A percentile compares a stretch with the other conserved stretches of the same genome.
phyloP scores from a whole-genome alignment of 31 red algal genomes.

The Asparagopsis taxiformis region DNA sequence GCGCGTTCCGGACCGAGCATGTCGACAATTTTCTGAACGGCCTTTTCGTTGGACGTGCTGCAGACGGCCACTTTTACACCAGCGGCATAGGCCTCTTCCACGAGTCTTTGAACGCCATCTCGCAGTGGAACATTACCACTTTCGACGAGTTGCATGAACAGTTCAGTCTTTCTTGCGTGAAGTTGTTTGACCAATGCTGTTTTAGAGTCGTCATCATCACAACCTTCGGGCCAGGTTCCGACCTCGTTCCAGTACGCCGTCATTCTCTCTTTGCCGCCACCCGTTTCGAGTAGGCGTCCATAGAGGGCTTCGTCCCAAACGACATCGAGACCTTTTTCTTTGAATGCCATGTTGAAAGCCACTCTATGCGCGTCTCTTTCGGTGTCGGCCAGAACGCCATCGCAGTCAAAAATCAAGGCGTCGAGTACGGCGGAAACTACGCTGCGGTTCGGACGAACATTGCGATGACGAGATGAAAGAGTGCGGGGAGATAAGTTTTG shows the following conservation, averaged over 20 bases:
- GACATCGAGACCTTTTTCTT: conserved; percentile 47
- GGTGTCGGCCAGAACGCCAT: conserved; percentile 96
- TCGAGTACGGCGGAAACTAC: conserved; percentile 14
- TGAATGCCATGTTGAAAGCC: conserved; percentile 89
- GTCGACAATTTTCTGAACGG: conserved; percentile 81
- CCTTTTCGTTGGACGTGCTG: conserved; percentile 87
- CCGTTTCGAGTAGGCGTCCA: conserved; percentile 86
- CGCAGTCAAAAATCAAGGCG: conserved; percentile 93
- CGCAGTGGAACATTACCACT: conserved; percentile 76
- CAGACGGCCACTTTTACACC: conserved; percentile 79
- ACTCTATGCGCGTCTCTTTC: conserved; percentile 91
- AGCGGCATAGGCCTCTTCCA: conserved; percentile 42
- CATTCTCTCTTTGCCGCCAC: conserved; percentile 97
- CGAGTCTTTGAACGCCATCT: conserved; percentile 57
- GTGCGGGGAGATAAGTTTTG: no score
- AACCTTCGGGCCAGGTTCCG: conserved; percentile 59
- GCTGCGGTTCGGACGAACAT: neutral
- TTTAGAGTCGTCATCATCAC: conserved; percentile 10
- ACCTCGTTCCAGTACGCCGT: conserved; percentile 76
- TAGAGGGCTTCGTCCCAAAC: conserved; percentile 82
- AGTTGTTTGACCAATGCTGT: conserved; percentile 63
- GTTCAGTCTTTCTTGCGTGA: conserved; percentile 86
- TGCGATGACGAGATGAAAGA: neutral
- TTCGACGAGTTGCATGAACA: conserved; percentile 83
- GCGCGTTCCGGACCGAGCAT: conserved; percentile 63